Evolutionary conservation across 83 land plant genomes (phyloP).

Genomic region (Picea abies): DNA sequence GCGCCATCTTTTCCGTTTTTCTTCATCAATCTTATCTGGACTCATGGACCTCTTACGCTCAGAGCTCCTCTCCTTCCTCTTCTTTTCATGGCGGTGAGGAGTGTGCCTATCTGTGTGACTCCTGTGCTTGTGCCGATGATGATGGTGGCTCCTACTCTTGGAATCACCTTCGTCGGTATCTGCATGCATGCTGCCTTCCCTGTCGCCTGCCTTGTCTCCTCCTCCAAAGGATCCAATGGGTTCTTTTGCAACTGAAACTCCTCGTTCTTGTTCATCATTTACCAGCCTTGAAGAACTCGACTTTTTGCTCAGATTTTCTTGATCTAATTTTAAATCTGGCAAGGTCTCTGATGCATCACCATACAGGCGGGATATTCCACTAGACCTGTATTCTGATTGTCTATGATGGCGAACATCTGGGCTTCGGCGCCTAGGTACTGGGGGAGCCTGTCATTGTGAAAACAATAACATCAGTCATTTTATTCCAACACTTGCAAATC

Average conservation of each 20-base stretch:
- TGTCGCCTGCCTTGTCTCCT: not conserved
- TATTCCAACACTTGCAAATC: not conserved
- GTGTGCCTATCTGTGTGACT: conserved; percentile 1
- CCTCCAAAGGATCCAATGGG: not conserved
- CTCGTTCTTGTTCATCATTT: conserved; percentile 1
- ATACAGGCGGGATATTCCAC: not conserved
- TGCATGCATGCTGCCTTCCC: not conserved
- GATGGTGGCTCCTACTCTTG: conserved; percentile 7
- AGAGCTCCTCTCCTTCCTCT: conserved; percentile 4
- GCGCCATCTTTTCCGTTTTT: too few species aligned
- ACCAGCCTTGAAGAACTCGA: not conserved
- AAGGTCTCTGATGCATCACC: not conserved
- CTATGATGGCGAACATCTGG: conserved; percentile 4
- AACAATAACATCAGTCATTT: not conserved
- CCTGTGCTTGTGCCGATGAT: not conserved
- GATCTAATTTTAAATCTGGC: conserved; percentile 3
- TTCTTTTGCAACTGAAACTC: not conserved
- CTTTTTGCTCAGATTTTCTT: not conserved
- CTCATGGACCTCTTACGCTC: too few species aligned
- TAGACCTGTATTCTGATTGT: not conserved
- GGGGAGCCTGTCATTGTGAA: conserved; percentile 5
- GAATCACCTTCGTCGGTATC: not conserved
- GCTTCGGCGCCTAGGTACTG: not conserved
- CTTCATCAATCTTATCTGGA: too few species aligned
- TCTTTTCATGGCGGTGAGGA: not conserved